Base-by-base conservation (phyloP, 345 rosid genomes). In the Isatis tinctoria region DNA sequence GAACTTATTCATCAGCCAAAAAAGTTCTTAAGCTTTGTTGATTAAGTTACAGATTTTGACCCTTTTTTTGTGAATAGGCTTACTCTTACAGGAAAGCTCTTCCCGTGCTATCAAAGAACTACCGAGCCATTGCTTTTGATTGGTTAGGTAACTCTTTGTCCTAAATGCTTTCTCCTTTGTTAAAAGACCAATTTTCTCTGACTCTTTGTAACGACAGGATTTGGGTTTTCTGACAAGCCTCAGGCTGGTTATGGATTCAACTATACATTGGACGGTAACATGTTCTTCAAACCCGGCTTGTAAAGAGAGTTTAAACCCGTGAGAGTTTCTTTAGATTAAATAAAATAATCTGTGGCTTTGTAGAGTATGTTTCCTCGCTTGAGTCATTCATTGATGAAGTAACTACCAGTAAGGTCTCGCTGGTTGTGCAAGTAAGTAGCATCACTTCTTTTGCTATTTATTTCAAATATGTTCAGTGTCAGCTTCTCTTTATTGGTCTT, bases 221-320 rank as follows among this genome's bases (percentile, higher is more conserved):
- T 94, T 75, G 97, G 96, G 24, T 94, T 94, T 82, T 94, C 98
- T n/a, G 96, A 94, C 73, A 94, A 91, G 79, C 98, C 98, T 74
- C 98, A 94, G 80, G 87, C 96, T 6, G 84, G 84, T 83, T 88
- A 94, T 76, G 97, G 98, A 69, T 94, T 94, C 75, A 86, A 89
- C 85, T 89, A 94, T 78, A 87, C 90, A 35, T 41, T 94, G 73
- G 85, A 74, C 64, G 97, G 98, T 94, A 91, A 74, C 41, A 28
- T 57, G 40, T 37, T 73, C 48, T 48, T 61, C 41, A 68, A 45
- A 26, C 56, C 64, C 43, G 4, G 22, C 7, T 65, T 41, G 20
- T 74, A 1, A 59, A 51, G 32, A 51, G 8, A 48, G 16, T 3
- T 57, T 20, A 65, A 60, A 26, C 16, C 69, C 0, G n/a, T 9